Base-by-base conservation (phyloP, 2,329 filamentous ascomycete species). In the Colletotrichum trifolii region DNA sequence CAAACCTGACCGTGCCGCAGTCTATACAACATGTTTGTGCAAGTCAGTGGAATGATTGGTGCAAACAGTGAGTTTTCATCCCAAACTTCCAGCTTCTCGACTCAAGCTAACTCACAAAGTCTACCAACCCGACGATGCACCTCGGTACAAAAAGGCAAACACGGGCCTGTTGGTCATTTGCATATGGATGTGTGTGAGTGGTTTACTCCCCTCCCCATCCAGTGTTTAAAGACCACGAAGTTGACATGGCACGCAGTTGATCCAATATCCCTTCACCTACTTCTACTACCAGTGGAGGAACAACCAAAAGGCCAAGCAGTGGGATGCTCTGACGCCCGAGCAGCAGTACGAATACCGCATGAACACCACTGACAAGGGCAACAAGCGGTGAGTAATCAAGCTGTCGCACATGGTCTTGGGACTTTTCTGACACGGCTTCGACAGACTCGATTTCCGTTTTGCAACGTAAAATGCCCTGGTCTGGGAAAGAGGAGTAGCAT, bases 1-100 rank as follows among this genome's bases (percentile, higher is more conserved):
- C 13, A 11, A 25, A 7, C 11, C 43, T 57, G 4, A 50, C 45
- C 8, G 5, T 1, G 8, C 3, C 4, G 6, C 7, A 65, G 62
- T 1, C 73, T 87, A 13, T 88, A 88, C 68, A 89, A 88, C 66
- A 79, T 79, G 76, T 77, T 69, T 62, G 75, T 78, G 53, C 74
- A 78, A 77, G 72, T 71, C 15, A 77, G 76, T 17, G 76, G 74
- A 34, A 79, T 79, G 72, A 65, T 65, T 6, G 62, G 62, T 10
- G 62, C 62, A 1, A 77, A 78, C 52, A 76, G 75, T 77, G 38
- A 71, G 74, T 65, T 4, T 36, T 2, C 4, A 40, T 1, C 6
- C 9, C 38, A 2, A 40, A 40, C 2, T 40, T 1, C 3, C 17
- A 17, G 17, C 9, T 10, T 2, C 12, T 4, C 2, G 15, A 12